phyloP scores from a whole-genome alignment of 495 filamentous ascomycete genomes.

The Tuber microsphaerosporum region DNA sequence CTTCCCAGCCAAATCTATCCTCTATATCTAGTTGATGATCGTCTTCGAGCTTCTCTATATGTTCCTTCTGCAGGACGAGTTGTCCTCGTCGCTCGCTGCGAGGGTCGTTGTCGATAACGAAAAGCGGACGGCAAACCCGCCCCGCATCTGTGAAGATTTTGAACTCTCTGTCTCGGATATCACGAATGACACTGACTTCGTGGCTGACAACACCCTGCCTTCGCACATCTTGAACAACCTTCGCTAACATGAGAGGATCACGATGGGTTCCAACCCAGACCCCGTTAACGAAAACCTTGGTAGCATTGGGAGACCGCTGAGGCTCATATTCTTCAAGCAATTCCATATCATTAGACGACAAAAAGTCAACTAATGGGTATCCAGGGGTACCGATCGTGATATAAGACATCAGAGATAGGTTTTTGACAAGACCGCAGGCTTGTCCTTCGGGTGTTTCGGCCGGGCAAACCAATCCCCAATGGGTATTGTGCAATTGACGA shows the following conservation, averaged over 20 bases:
- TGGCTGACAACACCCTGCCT: conserved; percentile 65
- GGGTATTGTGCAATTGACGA: conserved; percentile 94
- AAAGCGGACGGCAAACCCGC: conserved; percentile 84
- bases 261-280: conserved; percentile 92
- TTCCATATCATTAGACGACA: conserved; percentile 91
- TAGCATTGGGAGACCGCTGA: conserved; percentile 76
- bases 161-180: conserved; percentile 94
- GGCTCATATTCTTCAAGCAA: conserved; percentile 94
- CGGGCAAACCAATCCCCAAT: conserved; percentile 96
- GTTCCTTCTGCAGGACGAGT: conserved; percentile 73
- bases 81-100: conserved; percentile 64
- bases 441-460: conserved; percentile 98
- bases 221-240: conserved; percentile 67
- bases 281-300: conserved; percentile 96
- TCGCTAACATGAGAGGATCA: conserved; percentile 71
- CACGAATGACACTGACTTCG: conserved; percentile 86
- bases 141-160: conserved; percentile 98
- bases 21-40: conserved; percentile 58
- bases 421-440: conserved; percentile 97
- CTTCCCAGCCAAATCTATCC: conserved; percentile 76
- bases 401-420: conserved; percentile 94
- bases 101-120: conserved; percentile 73
- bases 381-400: conserved; percentile 87
- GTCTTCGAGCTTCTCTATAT: conserved; percentile 61
- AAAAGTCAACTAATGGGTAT: conserved; percentile 86